These are phyloP conservation scores for Skeletonema potamos DNA, from an alignment of 108 stramenopile species.

Conservation along the genomic window DNA sequence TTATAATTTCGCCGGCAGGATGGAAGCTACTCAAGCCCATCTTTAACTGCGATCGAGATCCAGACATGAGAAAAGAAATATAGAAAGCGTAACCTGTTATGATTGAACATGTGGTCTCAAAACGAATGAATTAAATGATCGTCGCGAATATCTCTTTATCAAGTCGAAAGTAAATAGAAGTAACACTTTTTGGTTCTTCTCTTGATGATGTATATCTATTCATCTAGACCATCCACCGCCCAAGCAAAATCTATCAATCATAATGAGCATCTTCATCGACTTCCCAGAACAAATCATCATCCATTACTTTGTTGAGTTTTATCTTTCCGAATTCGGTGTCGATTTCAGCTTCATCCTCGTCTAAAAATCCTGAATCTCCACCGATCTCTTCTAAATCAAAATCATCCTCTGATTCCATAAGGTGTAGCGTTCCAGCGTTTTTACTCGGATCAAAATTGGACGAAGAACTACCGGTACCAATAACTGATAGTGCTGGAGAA, in stretches of 20 bases:
- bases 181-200: not conserved
- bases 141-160: too few relatives aligned
- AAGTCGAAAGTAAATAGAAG: too few relatives aligned
- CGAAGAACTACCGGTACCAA: not conserved
- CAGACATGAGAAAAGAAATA: too few relatives aligned
- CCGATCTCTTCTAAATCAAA: slow-evolving; percentile 24
- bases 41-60: too few relatives aligned
- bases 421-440: slow-evolving; percentile 10
- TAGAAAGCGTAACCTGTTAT: too few relatives aligned
- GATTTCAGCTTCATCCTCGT: not conserved
- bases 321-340: not conserved
- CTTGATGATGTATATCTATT: not conserved
- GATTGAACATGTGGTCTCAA: too few relatives aligned
- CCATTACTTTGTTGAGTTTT: not conserved
- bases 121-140: too few relatives aligned
- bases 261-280: slow-evolving; percentile 24
- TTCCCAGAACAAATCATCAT: slow-evolving; percentile 14
- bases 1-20: too few relatives aligned
- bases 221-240: too few relatives aligned
- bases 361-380: slow-evolving; percentile 22
- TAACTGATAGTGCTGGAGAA: not conserved
- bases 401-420: slow-evolving; percentile 5
- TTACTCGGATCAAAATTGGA: slow-evolving; percentile 2
- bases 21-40: too few relatives aligned
- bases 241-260: too few relatives aligned